Percentiles rank a stretch among this genome's conserved stretches.
Evolutionary conservation across 1,284 basidiomycete species (phyloP).

Genomic region (Ustilago esculenta): DNA sequence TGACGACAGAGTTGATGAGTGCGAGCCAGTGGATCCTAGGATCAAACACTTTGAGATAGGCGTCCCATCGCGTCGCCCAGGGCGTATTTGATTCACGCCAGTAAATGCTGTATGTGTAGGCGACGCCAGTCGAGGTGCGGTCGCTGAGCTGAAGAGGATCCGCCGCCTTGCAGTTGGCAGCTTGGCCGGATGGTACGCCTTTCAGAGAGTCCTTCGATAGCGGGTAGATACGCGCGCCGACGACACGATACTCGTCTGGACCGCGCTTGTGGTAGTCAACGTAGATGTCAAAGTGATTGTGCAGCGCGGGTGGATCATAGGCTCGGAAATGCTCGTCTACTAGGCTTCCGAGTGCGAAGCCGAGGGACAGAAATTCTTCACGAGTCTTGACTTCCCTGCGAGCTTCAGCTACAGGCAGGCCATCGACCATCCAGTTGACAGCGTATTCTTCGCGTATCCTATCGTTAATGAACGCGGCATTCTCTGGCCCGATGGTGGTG

Average conservation of each 20-base stretch:
- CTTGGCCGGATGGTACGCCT: slow-evolving; percentile 12
- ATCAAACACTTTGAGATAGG: slow-evolving; percentile 72
- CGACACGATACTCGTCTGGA: slow-evolving; percentile 61
- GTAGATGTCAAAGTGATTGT: slow-evolving; percentile 66
- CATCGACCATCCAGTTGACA: slow-evolving; percentile 93
- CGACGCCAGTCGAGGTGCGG: slow-evolving; percentile 75
- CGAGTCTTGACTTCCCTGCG: slow-evolving; percentile 64
- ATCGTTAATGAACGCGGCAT: slow-evolving; percentile 88
- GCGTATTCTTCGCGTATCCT: slow-evolving; percentile 92
- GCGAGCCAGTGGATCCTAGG: slow-evolving; percentile 78
- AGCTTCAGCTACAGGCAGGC: slow-evolving; percentile 80
- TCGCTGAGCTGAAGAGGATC: slow-evolving; percentile 69
- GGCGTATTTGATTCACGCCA: slow-evolving; percentile 83
- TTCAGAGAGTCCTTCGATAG: slow-evolving; percentile 50
- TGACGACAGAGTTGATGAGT: slow-evolving; percentile 84
- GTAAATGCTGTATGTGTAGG: slow-evolving; percentile 87
- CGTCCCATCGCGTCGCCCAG: slow-evolving; percentile 93
- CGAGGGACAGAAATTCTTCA: slow-evolving; percentile 72
- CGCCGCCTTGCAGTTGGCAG: slow-evolving; percentile 47
- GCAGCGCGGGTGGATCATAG: slow-evolving; percentile 55
- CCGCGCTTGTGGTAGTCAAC: slow-evolving; percentile 63
- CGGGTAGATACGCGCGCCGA: slow-evolving; percentile 63
- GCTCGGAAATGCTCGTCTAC: slow-evolving; percentile 67
- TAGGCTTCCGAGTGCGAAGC: slow-evolving; percentile 67
- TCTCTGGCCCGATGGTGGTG: slow-evolving; percentile 74